Base-by-base conservation (phyloP, 2,329 filamentous ascomycete species). In the Botrytis paeoniae region DNA sequence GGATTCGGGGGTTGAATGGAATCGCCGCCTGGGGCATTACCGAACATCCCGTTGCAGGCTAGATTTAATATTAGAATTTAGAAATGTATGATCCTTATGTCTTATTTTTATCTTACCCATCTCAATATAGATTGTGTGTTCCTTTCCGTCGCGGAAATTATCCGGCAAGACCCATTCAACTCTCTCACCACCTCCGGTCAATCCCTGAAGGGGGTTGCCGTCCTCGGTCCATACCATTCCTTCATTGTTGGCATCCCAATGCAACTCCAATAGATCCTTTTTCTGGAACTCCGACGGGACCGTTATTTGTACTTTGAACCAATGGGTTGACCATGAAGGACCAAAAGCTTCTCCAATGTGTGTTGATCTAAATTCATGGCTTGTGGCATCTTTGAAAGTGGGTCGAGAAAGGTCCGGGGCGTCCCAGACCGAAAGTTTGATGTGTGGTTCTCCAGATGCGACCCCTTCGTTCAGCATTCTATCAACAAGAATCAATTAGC, bases 1-100 rank as follows among this genome's bases (percentile, higher is more conserved):
- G 93, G 92, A 74, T 92, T 86, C 0, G 96, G 96, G 22, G 96
- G 94, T 81, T 97, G 93, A 77, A 98, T 98, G 45, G 87, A 89
- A 81, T 97, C 93, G 39, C 93, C 94, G 32, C 92, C 92, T 0
- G 92, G 87, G 0, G 94, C 92, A 81, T 97, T 97, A 78, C 96
- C 96, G 83, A 98, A 98, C 95, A 98, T 98, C 82, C 92, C 91
- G 82, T 99, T 99, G 84, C 96, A 98, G 32, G 96, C 96, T 71
- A 16, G 16, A 9, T 43, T 35, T 25, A 1, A 32, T 8, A 18
- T 71, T 25, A 71, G 69, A 48, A 32, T 54, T 29, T 43, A 32
- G 25, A 9, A n/a, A 25, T 7, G 54, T 39, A 29, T 57, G 10
- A 9, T 41, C 22, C 35, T 32, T 29, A 18, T 57, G 51, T 57